phyloP scores from a whole-genome alignment of 2,329 filamentous ascomycete species.

The Elsinoe batatas region DNA sequence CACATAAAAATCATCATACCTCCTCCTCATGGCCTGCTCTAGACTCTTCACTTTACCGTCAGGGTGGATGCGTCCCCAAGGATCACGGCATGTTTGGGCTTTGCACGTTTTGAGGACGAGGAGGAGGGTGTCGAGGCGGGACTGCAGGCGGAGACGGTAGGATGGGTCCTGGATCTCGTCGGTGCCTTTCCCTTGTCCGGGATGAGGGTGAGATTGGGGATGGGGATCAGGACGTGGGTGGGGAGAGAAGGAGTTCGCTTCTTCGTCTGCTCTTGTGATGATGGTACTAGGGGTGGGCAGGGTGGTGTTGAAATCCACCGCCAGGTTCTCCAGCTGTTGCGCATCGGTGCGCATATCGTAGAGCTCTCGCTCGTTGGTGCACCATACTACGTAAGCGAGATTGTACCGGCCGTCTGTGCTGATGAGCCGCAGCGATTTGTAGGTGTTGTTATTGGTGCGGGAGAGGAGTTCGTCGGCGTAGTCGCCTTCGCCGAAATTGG shows the following conservation, averaged over 20 bases:
- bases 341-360: slow-evolving; percentile 39
- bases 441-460: slow-evolving; percentile 20
- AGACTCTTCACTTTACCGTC: slow-evolving; percentile 21
- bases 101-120: slow-evolving; percentile 28
- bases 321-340: slow-evolving; percentile 17
- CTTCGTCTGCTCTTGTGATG: neutral
- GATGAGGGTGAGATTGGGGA: too few species aligned
- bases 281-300: neutral
- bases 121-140: slow-evolving; percentile 26
- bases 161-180: neutral
- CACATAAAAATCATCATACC: slow-evolving; percentile 27
- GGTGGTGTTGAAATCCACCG: neutral
- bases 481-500: slow-evolving; percentile 26
- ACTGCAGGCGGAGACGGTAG: neutral
- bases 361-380: slow-evolving; percentile 56
- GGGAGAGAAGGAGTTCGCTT: neutral
- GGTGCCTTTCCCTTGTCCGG: neutral
- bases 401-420: slow-evolving; percentile 36
- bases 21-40: slow-evolving; percentile 20
- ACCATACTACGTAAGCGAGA: slow-evolving; percentile 60
- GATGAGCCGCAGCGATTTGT: slow-evolving; percentile 24
- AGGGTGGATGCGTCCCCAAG: slow-evolving; percentile 27
- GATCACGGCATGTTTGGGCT: slow-evolving; percentile 21
- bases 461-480: slow-evolving; percentile 21
- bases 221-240: neutral